Evolutionary conservation across 768 basidiomycete species (phyloP), one percentile per base, ranked within the genome.

Genomic region (Amyloporia xantha): DNA sequence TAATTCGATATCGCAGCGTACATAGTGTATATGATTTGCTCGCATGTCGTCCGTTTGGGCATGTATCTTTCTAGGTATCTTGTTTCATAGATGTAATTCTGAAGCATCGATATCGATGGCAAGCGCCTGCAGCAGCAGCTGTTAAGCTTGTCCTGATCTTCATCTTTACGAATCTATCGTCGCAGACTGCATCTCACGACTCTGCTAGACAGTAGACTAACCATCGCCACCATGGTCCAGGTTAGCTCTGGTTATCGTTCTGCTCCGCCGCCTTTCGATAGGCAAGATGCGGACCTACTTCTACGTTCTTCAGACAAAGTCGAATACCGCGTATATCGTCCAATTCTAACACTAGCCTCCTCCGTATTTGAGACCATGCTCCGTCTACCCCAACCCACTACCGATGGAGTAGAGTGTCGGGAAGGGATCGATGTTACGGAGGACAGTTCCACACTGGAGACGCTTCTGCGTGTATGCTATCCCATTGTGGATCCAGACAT

Each of bases 391-490:
- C 30, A 33, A 15, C 30, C 30, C 15, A 15, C 30, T 7, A 33
- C 7, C 15, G 30, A 7, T 15, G 30, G 7, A 15, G 30, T 7
- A 7, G 30, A 33, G 7, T 15, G 15, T 33, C 30, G 7, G 7
- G 30, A 7, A 7, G 30, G 7, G 15, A 15, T 33, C 15, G 30
- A 33, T 33, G 21, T 56, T 24, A 37, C 35, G 1, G 56, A 57
- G 41, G 41, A 50, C 27, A 41, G 47, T 15, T 41, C 40, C 11
- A 49, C 52, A 1, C 20, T 56, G 17, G 52, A 53, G 1, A 13
- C 6, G 6, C 44, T 56, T 2, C 44, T 53, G 4, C 46, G 55
- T 2, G 2, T 56, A 9, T 45, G 46, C 50, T 56, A 47, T 20
- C 55, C 55, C 2, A 40, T 45, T 39, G 17, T 26, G 13, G 44